Evolutionary conservation across 2,329 filamentous ascomycete genomes (phyloP).

Genomic region (Trichoderma sp.): DNA sequence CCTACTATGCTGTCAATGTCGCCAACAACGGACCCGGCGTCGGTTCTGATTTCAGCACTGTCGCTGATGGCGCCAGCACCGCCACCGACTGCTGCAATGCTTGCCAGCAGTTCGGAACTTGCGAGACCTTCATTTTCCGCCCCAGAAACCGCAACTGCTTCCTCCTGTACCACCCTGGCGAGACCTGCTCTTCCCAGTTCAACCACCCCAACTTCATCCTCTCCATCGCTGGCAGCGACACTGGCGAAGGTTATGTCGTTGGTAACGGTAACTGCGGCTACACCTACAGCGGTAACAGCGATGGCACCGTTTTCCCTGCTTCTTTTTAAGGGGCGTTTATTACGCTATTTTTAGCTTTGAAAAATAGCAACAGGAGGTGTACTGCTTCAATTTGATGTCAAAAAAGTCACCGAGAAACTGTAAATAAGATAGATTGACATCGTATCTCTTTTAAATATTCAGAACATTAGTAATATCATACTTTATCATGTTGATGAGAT

Average conservation of each 20-base stretch:
- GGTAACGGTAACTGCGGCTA: conserved; percentile 26
- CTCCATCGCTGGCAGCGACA: conserved; percentile 1
- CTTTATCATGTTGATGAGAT: background rate
- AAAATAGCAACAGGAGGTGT: background rate
- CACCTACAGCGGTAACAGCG: conserved; percentile 18
- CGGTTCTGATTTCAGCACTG: background rate
- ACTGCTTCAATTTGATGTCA: background rate
- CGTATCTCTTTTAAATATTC: background rate
- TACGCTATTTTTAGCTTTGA: background rate
- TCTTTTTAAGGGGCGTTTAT: background rate
- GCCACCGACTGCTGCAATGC: conserved; percentile 13
- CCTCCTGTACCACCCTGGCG: conserved; percentile 15
- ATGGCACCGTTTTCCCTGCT: background rate
- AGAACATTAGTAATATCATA: background rate
- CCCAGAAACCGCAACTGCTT: conserved; percentile 18
- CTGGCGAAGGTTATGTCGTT: conserved; percentile 22
- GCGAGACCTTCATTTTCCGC: conserved; percentile 24
- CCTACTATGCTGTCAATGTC: background rate
- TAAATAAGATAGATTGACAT: background rate
- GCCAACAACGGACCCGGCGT: background rate
- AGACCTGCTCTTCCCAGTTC: background rate
- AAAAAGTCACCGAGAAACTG: background rate
- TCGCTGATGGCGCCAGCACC: conserved; percentile 15
- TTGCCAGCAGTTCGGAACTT: conserved; percentile 15
- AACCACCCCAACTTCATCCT: conserved; percentile 20